Conservation (phyloP, 2,329 filamentous ascomycete species). For the Sarocladiaceae sp. region DNA sequence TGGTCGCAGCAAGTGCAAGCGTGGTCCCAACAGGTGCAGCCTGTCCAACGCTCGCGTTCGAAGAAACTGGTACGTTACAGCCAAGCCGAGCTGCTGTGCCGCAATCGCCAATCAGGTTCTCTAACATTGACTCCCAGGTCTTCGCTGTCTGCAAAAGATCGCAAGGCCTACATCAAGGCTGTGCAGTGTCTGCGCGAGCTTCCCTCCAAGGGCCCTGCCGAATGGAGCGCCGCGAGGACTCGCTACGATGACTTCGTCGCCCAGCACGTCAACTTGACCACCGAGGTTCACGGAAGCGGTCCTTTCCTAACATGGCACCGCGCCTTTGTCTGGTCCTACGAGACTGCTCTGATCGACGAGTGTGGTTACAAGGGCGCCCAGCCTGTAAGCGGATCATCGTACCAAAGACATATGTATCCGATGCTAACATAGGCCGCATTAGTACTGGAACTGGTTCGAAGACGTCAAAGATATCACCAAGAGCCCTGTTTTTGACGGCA, state of each 20-base stretch:
- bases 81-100: not conserved
- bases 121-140: not conserved
- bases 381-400: conserved; percentile 15
- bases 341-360: conserved; percentile 32
- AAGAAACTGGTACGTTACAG: conserved; percentile 1
- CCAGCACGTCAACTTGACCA: conserved; percentile 23
- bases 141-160: conserved; percentile 10
- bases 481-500: conserved; percentile 50
- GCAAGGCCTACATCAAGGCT: conserved; percentile 19
- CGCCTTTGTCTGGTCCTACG: conserved; percentile 32
- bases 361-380: conserved; percentile 32
- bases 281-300: conserved; percentile 19
- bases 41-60: conserved; percentile 5
- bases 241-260: conserved; percentile 27
- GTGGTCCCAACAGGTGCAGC: not conserved
- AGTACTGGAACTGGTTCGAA: conserved; percentile 44
- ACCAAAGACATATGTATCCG: too few relatives aligned
- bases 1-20: not conserved
- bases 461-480: conserved; percentile 34
- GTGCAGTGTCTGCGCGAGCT: conserved; percentile 18
- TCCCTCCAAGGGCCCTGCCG: conserved; percentile 16
- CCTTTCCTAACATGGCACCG: conserved; percentile 36
- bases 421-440: conserved; percentile 9
- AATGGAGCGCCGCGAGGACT: conserved; percentile 19
- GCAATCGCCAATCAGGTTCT: not conserved